Conservation (phyloP, 768 basidiomycete genomes). For the Ephemerocybe angulata region DNA sequence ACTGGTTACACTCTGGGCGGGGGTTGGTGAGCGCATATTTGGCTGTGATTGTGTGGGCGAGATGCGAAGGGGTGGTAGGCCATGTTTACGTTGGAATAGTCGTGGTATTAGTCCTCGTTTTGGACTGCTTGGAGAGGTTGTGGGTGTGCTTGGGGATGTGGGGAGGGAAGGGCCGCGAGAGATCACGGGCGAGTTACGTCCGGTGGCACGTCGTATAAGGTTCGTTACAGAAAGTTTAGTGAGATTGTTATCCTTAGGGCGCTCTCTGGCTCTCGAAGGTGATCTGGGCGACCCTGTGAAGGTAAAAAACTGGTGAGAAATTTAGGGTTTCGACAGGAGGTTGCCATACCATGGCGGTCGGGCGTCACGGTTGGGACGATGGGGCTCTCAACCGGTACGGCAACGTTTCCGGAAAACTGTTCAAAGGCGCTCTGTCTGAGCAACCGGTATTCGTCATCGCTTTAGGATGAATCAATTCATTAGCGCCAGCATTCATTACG, state of each 20-base stretch:
- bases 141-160: constrained; percentile 12
- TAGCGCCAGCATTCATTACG: not conserved
- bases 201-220: constrained; percentile 36
- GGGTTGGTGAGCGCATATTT: not conserved
- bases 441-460: constrained; percentile 72
- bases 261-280: constrained; percentile 9
- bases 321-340: not conserved
- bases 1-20: constrained; percentile 3
- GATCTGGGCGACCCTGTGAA: not conserved
- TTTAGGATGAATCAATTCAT: constrained; percentile 21
- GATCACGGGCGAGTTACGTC: constrained; percentile 23
- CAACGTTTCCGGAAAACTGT: constrained; percentile 40
- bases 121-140: not conserved
- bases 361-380: constrained; percentile 23
- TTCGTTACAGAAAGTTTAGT: constrained; percentile 27
- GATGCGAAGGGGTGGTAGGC: constrained; percentile 25
- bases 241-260: no score
- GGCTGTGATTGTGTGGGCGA: constrained; percentile 17
- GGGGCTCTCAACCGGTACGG: constrained; percentile 27
- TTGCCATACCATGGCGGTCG: constrained; percentile 12
- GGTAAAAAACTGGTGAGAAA: not conserved
- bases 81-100: constrained; percentile 31
- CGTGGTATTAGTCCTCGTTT: constrained; percentile 25
- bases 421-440: constrained; percentile 68
- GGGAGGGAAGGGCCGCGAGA: constrained; percentile 10